Evolutionary conservation across 768 basidiomycete genomes (phyloP), one percentile per base, ranked within the genome.

Genomic region (Leccinum incarnatum): DNA sequence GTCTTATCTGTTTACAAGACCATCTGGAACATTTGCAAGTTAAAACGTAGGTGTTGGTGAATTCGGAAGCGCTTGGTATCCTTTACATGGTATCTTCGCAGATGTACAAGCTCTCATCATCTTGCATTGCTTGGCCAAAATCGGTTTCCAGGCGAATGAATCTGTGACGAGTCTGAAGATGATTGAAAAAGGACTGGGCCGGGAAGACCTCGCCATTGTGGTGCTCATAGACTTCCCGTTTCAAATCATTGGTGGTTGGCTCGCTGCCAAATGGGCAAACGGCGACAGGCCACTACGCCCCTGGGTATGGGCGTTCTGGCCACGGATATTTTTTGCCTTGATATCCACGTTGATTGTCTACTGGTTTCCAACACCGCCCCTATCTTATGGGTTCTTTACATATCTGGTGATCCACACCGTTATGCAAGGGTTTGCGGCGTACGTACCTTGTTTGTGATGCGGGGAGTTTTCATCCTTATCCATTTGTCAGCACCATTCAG

Each of bases 171-270:
- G 84, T 23, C 81, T 98, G 47, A 99, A 99, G 70, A 84, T 98
- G 76, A 89, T 99, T 46, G 97, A 99, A 73, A 98, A 98, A 69
- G 97, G 97, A 2, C 81, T 99, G 55, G 89, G 87, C 58, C 89
- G 95, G 42, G 97, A 98, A 77, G 97, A 99, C 66, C 81, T 98
- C 40, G 95, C 97, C n/a, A 80, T 95, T 15, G 89, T 93, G 4
- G 95, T 96, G 47, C 84, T 98, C 40, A 89, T 98, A 63, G 97
- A 99, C 74, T 98, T 98, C 65, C 97, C 97, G 2, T 96, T 97
- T 76, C 95, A 98, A 78, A 93, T 99, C 53, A 69, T 91, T 57
- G 95, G 93, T 21, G 96, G 96, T 6, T 98, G 91, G 89, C 77
- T 96, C 25, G 93, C 95, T 1, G 96, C 93, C 3, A 87, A 86